These are phyloP conservation scores for Globisporangium carolinianum DNA, from an alignment of 352 stramenopile genomes.

Conservation along the genomic window DNA sequence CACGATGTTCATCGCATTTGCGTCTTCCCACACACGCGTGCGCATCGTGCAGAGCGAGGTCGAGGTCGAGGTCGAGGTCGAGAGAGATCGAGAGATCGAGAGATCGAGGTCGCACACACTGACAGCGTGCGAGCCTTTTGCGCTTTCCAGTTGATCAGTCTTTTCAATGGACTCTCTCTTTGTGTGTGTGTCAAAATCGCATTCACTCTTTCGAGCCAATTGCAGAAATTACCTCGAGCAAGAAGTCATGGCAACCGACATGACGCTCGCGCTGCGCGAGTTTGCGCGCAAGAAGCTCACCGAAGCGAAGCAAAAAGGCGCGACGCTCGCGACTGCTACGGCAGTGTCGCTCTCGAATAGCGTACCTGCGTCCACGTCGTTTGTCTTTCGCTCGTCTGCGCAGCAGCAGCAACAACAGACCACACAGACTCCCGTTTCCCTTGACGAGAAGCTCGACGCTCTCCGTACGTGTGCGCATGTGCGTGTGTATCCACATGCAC, in stretches of 20 bases:
- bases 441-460: slow-evolving; percentile 25
- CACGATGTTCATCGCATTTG: slow-evolving; percentile 69
- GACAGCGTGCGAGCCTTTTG: not conserved
- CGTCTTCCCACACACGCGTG: slow-evolving; percentile 73
- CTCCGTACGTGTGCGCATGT: slow-evolving; percentile 17
- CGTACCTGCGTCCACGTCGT: slow-evolving; percentile 29
- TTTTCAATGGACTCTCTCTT: not conserved
- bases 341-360: slow-evolving; percentile 43
- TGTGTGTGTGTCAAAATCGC: too few species aligned
- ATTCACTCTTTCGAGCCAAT: not conserved
- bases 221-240: not conserved
- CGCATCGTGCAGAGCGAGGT: slow-evolving; percentile 27
- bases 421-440: slow-evolving; percentile 15
- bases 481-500: too few species aligned
- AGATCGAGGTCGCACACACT: not conserved
- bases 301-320: slow-evolving; percentile 55
- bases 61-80: not conserved
- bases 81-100: not conserved
- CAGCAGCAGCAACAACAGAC: slow-evolving; percentile 4
- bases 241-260: slow-evolving; percentile 43
- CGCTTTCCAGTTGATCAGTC: not conserved
- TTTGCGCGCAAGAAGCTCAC: slow-evolving; percentile 75
- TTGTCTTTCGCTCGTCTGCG: slow-evolving; percentile 24
- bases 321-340: slow-evolving; percentile 47
- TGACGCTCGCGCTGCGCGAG: slow-evolving; percentile 58